A percentile compares a stretch with the other conserved stretches of the same genome.
phyloP scores from a whole-genome alignment of 108 stramenopile species.

The Skeletonema grethae region DNA sequence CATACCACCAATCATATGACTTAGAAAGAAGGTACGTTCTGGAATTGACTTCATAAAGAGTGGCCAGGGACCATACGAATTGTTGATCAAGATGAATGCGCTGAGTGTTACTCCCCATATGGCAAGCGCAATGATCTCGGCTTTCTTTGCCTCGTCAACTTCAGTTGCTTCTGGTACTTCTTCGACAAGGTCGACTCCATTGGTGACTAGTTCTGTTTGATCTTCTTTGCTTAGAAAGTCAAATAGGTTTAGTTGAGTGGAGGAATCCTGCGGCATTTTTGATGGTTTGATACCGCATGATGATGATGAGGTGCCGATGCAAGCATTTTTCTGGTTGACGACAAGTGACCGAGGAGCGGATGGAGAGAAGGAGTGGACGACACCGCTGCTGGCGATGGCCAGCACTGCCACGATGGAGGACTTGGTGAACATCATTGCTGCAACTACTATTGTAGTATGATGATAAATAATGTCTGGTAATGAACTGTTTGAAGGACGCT shows the following conservation, averaged over 20 bases:
- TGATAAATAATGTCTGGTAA: too few species aligned
- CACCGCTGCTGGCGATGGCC: slow-evolving; percentile 6
- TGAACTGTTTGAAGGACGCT: not conserved
- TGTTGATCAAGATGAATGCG: slow-evolving; percentile 60
- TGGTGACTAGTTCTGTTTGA: slow-evolving; percentile 17
- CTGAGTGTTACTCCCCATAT: slow-evolving; percentile 52
- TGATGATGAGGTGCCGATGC: not conserved
- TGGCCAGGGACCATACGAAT: slow-evolving; percentile 60
- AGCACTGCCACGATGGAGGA: slow-evolving; percentile 11
- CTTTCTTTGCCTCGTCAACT: slow-evolving; percentile 49
- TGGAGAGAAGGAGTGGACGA: slow-evolving; percentile 24
- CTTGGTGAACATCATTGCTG: slow-evolving; percentile 12
- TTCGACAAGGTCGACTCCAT: slow-evolving; percentile 13
- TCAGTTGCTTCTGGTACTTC: slow-evolving; percentile 16
- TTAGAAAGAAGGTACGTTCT: slow-evolving; percentile 52
- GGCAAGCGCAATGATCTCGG: slow-evolving; percentile 43
- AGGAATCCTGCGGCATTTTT: not conserved
- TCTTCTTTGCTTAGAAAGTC: slow-evolving; percentile 14
- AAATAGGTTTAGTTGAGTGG: slow-evolving; percentile 7
- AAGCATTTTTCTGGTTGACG: not conserved
- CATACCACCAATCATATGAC: slow-evolving; percentile 64
- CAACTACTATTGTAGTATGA: not conserved
- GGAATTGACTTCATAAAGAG: slow-evolving; percentile 48
- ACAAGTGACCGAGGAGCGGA: not conserved
- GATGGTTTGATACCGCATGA: not conserved